Evolutionary conservation across 768 basidiomycete genomes (phyloP).

Genomic region (Boletus vinaceobasis): DNA sequence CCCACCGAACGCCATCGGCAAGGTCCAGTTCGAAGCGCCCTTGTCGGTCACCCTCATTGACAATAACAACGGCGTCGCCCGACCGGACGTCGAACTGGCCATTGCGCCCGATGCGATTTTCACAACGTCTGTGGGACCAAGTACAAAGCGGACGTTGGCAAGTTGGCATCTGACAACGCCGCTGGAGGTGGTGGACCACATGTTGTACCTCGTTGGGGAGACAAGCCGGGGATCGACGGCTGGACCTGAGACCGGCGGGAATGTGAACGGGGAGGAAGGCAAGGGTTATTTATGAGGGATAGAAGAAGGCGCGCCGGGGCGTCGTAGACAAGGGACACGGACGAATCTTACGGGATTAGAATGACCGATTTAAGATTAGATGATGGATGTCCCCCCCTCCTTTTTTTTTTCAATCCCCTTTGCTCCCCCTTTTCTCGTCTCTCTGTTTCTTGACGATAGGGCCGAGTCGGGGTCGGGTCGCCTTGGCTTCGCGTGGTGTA

Average conservation of each 20-base stretch:
- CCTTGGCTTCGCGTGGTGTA: too few species aligned
- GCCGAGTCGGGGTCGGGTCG: too few species aligned
- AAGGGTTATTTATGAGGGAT: constrained; percentile 20
- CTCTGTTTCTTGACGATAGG: background rate
- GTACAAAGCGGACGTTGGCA: constrained; percentile 84
- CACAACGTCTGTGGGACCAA: constrained; percentile 91
- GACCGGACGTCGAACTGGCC: constrained; percentile 54
- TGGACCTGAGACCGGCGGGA: background rate
- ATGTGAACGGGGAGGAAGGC: background rate
- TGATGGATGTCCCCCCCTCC: background rate
- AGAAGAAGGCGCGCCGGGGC: background rate
- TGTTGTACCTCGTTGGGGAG: constrained; percentile 59
- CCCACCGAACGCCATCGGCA: constrained; percentile 33
- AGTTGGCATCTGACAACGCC: constrained; percentile 91
- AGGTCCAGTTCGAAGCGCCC: constrained; percentile 53
- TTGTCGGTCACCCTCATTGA: constrained; percentile 44
- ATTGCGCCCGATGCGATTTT: constrained; percentile 73
- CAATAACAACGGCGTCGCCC: constrained; percentile 15
- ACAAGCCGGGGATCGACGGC: background rate
- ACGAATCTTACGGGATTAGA: background rate
- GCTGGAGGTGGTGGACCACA: constrained; percentile 78
- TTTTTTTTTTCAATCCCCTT: too few species aligned
- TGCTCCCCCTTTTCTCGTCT: background rate
- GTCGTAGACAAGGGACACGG: too few species aligned
- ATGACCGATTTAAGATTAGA: background rate